phyloP scores from a whole-genome alignment of 768 basidiomycete genomes.

The Podaxis sp. region DNA sequence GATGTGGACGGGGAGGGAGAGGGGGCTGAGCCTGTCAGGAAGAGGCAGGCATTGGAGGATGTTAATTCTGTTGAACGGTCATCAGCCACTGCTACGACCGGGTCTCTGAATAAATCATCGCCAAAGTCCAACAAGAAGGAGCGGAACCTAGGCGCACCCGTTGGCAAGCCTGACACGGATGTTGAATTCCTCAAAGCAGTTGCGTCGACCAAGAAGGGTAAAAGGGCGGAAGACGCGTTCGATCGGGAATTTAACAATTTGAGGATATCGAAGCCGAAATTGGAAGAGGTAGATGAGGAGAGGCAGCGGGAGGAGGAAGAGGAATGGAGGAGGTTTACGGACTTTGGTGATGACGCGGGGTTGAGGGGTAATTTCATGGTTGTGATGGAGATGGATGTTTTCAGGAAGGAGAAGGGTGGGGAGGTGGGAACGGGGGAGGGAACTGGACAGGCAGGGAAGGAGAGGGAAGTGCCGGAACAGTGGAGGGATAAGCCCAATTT shows the following conservation, averaged over 20 bases:
- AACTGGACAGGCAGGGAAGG: neutral
- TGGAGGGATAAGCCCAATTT: constrained; percentile 62
- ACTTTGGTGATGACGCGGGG: constrained; percentile 61
- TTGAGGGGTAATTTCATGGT: constrained; percentile 81
- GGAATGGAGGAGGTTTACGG: constrained; percentile 59
- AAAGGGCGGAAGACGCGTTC: constrained; percentile 65
- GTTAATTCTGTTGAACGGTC: constrained; percentile 30
- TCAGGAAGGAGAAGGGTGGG: constrained; percentile 28
- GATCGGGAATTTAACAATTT: constrained; percentile 81
- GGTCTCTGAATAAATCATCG: neutral
- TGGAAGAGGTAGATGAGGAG: constrained; percentile 25
- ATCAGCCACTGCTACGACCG: neutral
- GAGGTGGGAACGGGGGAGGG: neutral
- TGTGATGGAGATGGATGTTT: constrained; percentile 63
- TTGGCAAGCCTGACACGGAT: constrained; percentile 64
- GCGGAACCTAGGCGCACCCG: constrained; percentile 28
- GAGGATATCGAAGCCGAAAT: constrained; percentile 64
- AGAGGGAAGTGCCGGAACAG: constrained; percentile 24
- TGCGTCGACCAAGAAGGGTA: constrained; percentile 68
- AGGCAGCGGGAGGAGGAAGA: constrained; percentile 41
- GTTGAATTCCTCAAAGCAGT: constrained; percentile 68
- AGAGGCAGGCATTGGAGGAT: constrained; percentile 43
- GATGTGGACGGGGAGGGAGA: constrained; percentile 22
- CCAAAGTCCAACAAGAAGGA: constrained; percentile 17
- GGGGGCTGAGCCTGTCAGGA: constrained; percentile 26